These are phyloP conservation scores for Sarcocystis neurona DNA, from an alignment of 169 alveolate genomes.

Conservation along the genomic window DNA sequence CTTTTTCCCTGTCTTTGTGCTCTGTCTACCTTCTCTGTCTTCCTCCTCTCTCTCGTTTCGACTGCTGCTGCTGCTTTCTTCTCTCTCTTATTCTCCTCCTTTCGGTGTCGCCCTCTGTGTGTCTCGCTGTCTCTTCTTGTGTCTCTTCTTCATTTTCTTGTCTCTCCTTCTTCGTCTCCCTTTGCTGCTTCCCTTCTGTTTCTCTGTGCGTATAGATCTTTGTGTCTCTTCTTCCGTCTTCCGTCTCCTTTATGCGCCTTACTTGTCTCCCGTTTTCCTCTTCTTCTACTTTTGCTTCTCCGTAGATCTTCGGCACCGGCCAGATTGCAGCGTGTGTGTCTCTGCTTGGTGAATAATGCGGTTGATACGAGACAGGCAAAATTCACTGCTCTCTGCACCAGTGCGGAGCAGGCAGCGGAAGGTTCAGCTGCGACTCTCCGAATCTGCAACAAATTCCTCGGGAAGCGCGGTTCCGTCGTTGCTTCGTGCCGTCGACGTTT, in stretches of 20 bases:
- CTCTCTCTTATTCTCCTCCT: background rate
- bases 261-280: background rate
- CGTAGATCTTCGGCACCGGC: background rate
- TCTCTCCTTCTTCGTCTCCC: background rate
- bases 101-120: no score
- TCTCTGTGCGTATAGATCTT: background rate
- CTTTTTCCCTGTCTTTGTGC: background rate
- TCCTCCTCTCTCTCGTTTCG: background rate
- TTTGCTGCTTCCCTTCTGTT: background rate
- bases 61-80: background rate
- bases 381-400: slow-evolving; percentile 85
- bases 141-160: background rate
- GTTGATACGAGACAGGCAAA: no score
- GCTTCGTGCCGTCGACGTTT: slow-evolving; percentile 76
- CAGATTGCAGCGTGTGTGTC: background rate
- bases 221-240: background rate
- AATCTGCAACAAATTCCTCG: slow-evolving; percentile 88
- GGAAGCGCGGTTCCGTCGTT: slow-evolving; percentile 79
- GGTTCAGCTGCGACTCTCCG: slow-evolving; percentile 87
- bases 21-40: background rate
- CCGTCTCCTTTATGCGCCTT: background rate
- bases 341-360: no score
- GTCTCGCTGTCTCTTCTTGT: no score
- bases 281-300: no score
- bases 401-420: slow-evolving; percentile 85